Conservation (phyloP, 192 early-diverging fungal genomes). For the Jimgerdemannia flammicorona region DNA sequence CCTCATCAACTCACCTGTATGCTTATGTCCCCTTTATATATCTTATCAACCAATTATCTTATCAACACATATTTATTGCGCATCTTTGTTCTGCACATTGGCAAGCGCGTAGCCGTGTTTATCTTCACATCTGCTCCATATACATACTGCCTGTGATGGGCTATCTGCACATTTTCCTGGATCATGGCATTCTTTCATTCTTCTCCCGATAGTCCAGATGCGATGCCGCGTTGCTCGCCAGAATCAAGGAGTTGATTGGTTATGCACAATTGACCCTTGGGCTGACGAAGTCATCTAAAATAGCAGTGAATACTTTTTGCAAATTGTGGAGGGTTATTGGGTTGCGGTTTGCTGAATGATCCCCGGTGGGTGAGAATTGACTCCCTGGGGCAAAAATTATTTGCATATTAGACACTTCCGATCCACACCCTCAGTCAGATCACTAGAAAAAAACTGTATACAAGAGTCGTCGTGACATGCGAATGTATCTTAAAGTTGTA, state of each 20-base stretch:
- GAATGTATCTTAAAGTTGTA: no score
- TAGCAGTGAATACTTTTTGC: background rate
- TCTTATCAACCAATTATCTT: background rate
- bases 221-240: background rate
- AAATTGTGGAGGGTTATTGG: no score
- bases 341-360: no score
- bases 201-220: background rate
- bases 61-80: background rate
- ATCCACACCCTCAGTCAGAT: no score
- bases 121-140: background rate
- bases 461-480: no score
- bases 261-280: no score
- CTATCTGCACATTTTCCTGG: background rate
- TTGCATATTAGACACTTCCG: no score
- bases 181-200: background rate
- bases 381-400: no score
- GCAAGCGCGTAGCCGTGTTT: background rate
- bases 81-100: background rate
- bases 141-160: background rate
- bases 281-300: background rate
- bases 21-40: background rate
- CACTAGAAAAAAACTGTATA: no score
- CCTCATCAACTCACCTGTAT: background rate
- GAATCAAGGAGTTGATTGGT: no score
- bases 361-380: no score